Base-by-base conservation (phyloP, 148 eudicot species). In the Linanthus parryae region DNA sequence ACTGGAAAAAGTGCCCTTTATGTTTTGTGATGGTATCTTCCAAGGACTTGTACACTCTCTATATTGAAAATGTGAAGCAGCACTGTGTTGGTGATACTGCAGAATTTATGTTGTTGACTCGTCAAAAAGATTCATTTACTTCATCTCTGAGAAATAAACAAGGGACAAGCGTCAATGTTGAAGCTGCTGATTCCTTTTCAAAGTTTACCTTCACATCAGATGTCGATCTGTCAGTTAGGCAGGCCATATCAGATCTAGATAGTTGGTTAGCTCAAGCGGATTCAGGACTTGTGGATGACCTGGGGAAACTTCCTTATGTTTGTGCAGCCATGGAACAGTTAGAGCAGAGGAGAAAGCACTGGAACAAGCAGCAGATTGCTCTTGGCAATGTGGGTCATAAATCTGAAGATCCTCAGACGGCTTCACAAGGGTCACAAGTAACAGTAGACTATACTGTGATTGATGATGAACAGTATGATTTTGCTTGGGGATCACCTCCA, bases 281-380 rank as follows among this genome's bases (percentile, higher is more conserved):
- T 44, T 75, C 96, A 17, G 94, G 96, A 59, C 87, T 87, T 57
- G 96, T 84, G 61, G 99, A 87, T 72, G 99, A 92, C 71, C 28
- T 88, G 62, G 94, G 81, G 72, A 92, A 70, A 67, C 99, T 92
- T 60, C 99, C 99, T 12, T 92, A 81, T 80, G 88, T 92, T 58
- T 87, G 82, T 76, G 83, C 83, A 15, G 90, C 96, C 36, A 71
- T 84, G 87, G 94, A 92, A 57, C 91, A 81, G 37, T 65, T 92
- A 63, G 76, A 77, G 56, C 77, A 76, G 48, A 82, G 96, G 64
- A 88, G 89, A 61, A 80, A 62, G 44, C 74, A 73, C 69, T 92
- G 99, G 99, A 73, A 71, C 66, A 66, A 72, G 54, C 87, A 61
- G 43, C 68, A 59, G 18, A 50, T 28, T 62, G 39, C 38, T 44